A percentile compares a stretch with the other conserved stretches of the same genome.
Evolutionary conservation across 331 rosid species (phyloP).

Genomic region (Pyracantha coccinea): DNA sequence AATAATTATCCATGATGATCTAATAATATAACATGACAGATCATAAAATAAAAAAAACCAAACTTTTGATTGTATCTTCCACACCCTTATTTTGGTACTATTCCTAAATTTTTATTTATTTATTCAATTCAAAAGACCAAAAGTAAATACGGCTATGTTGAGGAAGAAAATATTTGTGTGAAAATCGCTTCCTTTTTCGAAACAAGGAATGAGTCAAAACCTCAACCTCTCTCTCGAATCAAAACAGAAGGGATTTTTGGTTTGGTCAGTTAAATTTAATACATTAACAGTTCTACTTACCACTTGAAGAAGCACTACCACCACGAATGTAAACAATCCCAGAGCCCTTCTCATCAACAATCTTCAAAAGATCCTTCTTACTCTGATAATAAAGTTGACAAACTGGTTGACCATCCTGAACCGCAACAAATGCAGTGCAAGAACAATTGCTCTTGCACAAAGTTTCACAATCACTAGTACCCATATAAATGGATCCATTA

Average conservation of each 20-base stretch:
- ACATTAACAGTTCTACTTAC: neutral
- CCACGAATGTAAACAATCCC: conserved; percentile 1
- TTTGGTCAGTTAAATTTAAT: neutral
- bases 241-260: neutral
- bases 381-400: neutral
- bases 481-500: neutral
- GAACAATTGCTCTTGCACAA: conserved; percentile 12
- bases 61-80: neutral
- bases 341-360: neutral
- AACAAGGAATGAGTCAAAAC: neutral
- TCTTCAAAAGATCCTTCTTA: neutral
- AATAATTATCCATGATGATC: neutral
- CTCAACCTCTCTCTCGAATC: neutral
- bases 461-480: neutral
- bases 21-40: neutral
- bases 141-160: too few relatives aligned
- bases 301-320: neutral
- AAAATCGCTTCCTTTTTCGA: too few relatives aligned
- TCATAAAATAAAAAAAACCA: neutral
- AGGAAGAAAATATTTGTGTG: too few relatives aligned
- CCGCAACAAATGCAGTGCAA: conserved; percentile 1
- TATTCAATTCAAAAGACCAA: neutral
- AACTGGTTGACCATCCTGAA: neutral
- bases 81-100: too few relatives aligned
- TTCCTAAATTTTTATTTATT: too few relatives aligned